Percentiles rank a stretch among this genome's conserved stretches.
These are phyloP conservation scores for Corylus heterophylla DNA, from an alignment of 306 rosid genomes.

Conservation along the genomic window DNA sequence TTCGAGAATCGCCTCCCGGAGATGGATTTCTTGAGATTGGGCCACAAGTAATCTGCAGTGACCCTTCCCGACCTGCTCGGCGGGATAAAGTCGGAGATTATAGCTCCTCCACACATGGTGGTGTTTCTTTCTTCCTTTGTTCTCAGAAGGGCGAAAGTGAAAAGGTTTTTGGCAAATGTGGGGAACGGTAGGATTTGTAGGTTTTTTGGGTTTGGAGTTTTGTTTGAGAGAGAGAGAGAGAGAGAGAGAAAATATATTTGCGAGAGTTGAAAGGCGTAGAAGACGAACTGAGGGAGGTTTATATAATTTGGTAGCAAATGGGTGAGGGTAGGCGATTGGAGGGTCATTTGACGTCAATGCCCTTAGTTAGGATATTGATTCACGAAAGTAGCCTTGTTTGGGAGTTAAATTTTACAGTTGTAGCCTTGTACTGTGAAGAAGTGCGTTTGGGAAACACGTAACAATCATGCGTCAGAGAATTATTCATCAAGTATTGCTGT, in stretches of 20 bases:
- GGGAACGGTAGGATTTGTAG: too few relatives aligned
- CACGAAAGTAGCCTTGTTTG: not conserved
- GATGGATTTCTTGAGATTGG: constrained; percentile 53
- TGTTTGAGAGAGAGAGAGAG: not conserved
- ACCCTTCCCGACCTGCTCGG: constrained; percentile 44
- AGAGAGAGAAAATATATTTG: not conserved
- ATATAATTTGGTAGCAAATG: not conserved
- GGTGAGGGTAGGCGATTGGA: not conserved
- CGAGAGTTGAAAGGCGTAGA: too few relatives aligned
- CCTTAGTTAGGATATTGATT: not conserved
- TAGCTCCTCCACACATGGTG: constrained; percentile 95
- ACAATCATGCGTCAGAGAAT: not conserved
- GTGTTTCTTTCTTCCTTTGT: not conserved
- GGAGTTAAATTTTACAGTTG: not conserved
- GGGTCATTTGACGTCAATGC: not conserved
- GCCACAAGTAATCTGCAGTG: constrained; percentile 69
- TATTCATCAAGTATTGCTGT: not conserved
- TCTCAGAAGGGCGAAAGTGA: not conserved
- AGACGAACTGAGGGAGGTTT: not conserved
- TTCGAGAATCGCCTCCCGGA: constrained; percentile 38
- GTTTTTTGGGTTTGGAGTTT: not conserved
- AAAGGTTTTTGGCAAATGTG: not conserved
- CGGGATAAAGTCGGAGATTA: constrained; percentile 85
- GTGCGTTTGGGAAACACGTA: not conserved
- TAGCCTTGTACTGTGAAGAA: not conserved